Base-by-base conservation (phyloP, 257 asterid species). In the Jacaranda mimosifolia region DNA sequence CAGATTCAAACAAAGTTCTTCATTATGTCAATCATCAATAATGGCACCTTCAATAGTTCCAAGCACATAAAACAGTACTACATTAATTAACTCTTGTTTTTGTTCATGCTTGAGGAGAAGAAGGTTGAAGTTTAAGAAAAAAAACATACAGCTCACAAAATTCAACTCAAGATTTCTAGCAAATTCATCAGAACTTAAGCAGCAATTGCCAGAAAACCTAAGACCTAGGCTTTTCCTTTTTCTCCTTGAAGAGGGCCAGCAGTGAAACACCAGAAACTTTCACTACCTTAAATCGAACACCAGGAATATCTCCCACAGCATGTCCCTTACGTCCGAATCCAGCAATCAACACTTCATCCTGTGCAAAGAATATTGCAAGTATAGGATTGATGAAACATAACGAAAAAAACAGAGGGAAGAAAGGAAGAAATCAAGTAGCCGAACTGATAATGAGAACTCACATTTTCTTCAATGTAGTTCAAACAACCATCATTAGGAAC, bases 271-370 rank as follows among this genome's bases (percentile, higher is more conserved):
- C 91, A 5, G 91, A 87, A 19, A 87, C 91, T 77, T 87, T 87
- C 85, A 87, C 91, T 55, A 87, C 91, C 89, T 87, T 87, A 49
- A 87, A 87, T 49, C 91, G 63, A 78, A 87, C 91, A 5, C 91
- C 91, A 1, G 91, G 91, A 85, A 87, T 87, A 87, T 87, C 91
- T 85, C 91, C 91, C 13, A 87, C 91, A 0, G 91, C 91, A n/a
- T 87, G 91, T 19, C 91, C 91, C 52, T 87, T 87, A 15, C 91
- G 82, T 58, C 91, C 91, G 55, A 87, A 87, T 75, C 91, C 91
- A 48, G 91, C 91, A 75, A 87, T 87, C 88, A 87, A 79, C 12
- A 87, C 91, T 71, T 87, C 91, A 14, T 87, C 91, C 91, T 87
- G 82, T 51, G 63, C 39, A 40, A 9, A 35, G 38, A 43, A 38